phyloP scores from a whole-genome alignment of 768 basidiomycete genomes.

The Boletus sp. region DNA sequence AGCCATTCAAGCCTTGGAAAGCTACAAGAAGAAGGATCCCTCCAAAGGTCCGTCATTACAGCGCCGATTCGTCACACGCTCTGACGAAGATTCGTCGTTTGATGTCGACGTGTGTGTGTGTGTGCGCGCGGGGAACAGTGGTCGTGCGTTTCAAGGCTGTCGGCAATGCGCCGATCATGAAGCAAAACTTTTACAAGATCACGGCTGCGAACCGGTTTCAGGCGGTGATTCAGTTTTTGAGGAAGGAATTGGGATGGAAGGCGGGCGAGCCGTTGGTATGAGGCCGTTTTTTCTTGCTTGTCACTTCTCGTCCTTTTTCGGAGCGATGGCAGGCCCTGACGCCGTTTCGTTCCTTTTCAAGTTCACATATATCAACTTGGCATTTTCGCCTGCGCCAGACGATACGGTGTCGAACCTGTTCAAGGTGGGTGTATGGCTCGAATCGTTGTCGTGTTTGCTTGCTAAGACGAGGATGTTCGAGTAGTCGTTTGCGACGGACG shows the following conservation, averaged over 20 bases:
- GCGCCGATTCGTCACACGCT: not conserved
- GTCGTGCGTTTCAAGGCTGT: conserved; percentile 97
- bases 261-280: conserved; percentile 80
- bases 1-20: conserved; percentile 71
- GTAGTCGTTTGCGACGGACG: conserved; percentile 84
- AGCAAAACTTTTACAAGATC: conserved; percentile 98
- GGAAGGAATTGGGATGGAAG: conserved; percentile 88
- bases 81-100: not conserved
- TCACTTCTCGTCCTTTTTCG: not conserved
- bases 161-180: conserved; percentile 98
- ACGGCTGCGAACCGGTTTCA: conserved; percentile 93
- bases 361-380: conserved; percentile 79
- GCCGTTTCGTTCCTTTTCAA: conserved; percentile 22
- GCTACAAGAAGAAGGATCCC: conserved; percentile 84
- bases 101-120: not conserved
- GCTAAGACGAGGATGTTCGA: not conserved
- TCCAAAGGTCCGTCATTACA: conserved; percentile 56
- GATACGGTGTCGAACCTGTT: conserved; percentile 70
- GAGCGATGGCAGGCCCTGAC: conserved; percentile 1
- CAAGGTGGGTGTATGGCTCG: conserved; percentile 42
- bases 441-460: not conserved
- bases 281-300: not conserved
- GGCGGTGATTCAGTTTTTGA: conserved; percentile 89
- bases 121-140: conserved; percentile 46
- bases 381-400: conserved; percentile 76